Base-by-base conservation (phyloP, 1,284 basidiomycete genomes). In the Ustilago trichophora region DNA sequence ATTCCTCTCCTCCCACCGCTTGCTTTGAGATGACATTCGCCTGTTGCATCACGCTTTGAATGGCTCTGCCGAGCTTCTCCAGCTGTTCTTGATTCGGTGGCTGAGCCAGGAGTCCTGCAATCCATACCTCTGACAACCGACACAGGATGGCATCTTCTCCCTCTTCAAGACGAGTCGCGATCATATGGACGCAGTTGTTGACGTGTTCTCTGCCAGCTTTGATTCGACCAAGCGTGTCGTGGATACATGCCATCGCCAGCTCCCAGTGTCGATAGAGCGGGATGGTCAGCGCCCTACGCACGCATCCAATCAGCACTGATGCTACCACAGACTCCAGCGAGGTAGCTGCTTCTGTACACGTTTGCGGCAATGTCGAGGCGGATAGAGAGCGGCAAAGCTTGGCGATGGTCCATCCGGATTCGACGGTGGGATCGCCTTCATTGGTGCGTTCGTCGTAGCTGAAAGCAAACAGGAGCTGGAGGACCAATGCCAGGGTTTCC, bases 211-310 rank as follows among this genome's bases (percentile, higher is more conserved):
- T 18, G 13, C 66, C 60, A 3, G 55, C 51, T 21, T 35, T 15
- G 15, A 65, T 35, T 16, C 48, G 48, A 21, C n/a, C 12, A 13
- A 55, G 6, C 5, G 45, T 35, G 16, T 64, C 56, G 11, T 25
- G 15, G 22, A 70, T 59, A 18, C 60, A 64, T n/a, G 35, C 37
- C 11, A 50, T 9, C 0, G 48, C 34, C 25, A 70, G 33, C 26
- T 48, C 33, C 67, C 67, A 70, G 37, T 70, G 60, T 44, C 67
- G 60, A 31, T 70, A 70, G 11, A 70, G 42, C 5, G 67, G 60
- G 0, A 53, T 35, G 6, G 56, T 59, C 19, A 70, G 34, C 6
- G 62, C 44, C 15, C 67, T 15, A 5, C 62, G 47, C 11, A 60
- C 26, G 37, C 51, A 65, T 10, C 51, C 56, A 5, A 47, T 32